These are phyloP conservation scores for Phytophthora sansomeana DNA, from an alignment of 352 stramenopile genomes.

Conservation along the genomic window DNA sequence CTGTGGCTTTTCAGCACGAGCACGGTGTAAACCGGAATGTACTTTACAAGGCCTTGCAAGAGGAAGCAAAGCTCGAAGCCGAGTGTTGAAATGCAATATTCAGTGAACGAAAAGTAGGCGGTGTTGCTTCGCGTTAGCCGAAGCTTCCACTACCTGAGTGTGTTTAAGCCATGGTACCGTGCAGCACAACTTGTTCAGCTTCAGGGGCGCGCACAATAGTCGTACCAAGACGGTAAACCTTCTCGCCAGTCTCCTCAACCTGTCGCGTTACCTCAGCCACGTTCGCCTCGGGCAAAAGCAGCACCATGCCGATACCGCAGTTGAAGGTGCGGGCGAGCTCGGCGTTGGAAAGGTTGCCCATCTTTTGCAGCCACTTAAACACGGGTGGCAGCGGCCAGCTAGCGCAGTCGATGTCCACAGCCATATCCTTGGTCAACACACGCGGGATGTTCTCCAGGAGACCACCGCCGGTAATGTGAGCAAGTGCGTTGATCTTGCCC, in stretches of 20 bases:
- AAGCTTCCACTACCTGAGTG: slow-evolving; percentile 26
- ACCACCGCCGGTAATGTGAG: slow-evolving; percentile 99
- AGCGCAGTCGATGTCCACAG: slow-evolving; percentile 93
- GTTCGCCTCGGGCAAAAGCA: slow-evolving; percentile 93
- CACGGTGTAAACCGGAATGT: neutral
- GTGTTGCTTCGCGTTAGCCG: neutral
- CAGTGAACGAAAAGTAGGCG: slow-evolving; percentile 28
- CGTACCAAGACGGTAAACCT: slow-evolving; percentile 91
- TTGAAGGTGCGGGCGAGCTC: slow-evolving; percentile 99
- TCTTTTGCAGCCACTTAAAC: slow-evolving; percentile 98
- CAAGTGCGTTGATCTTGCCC: slow-evolving; percentile 91
- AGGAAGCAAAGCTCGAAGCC: slow-evolving; percentile 7
- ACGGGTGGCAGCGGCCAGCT: slow-evolving; percentile 93
- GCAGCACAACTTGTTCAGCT: slow-evolving; percentile 89
- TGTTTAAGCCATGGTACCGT: slow-evolving; percentile 68
- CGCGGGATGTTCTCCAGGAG: slow-evolving; percentile 98
- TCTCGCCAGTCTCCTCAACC: slow-evolving; percentile 88
- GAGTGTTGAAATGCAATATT: slow-evolving; percentile 40
- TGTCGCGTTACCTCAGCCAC: slow-evolving; percentile 89
- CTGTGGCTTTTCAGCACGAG: slow-evolving; percentile 29
- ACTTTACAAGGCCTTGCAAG: slow-evolving; percentile 8
- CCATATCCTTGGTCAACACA: slow-evolving; percentile 93
- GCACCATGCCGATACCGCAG: slow-evolving; percentile 98
- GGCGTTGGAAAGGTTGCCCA: slow-evolving; percentile 91
- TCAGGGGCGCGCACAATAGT: slow-evolving; percentile 64